These are phyloP conservation scores for Clausena lansium DNA, from an alignment of 345 rosid genomes.

Conservation along the genomic window DNA sequence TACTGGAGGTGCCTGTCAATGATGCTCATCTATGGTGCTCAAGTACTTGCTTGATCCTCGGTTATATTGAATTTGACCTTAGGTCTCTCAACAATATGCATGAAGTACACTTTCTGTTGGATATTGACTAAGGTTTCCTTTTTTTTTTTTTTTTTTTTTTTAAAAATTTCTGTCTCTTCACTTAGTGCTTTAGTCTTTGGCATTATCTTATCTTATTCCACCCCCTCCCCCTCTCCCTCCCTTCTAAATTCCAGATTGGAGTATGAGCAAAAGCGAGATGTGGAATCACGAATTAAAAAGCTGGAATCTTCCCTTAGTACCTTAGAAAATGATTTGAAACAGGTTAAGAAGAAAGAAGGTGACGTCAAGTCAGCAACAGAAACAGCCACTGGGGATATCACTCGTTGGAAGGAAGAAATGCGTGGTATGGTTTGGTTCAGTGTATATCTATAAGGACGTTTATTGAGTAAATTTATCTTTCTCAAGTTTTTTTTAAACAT, in stretches of 20 bases:
- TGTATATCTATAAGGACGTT: background rate
- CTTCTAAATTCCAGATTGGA: constrained; percentile 62
- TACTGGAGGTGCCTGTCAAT: background rate
- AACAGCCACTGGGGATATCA: constrained; percentile 58
- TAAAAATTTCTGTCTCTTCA: too few relatives aligned
- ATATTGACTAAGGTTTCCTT: background rate
- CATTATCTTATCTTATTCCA: background rate
- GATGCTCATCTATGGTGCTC: background rate
- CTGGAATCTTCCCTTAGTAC: constrained; percentile 67
- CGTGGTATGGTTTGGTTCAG: constrained; percentile 46
- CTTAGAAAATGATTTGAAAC: constrained; percentile 66
- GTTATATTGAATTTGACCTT: background rate
- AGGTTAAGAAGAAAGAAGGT: constrained; percentile 54
- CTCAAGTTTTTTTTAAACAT: constrained; percentile 1
- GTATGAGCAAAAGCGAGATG: constrained; percentile 90
- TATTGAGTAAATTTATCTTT: background rate
- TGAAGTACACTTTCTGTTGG: background rate
- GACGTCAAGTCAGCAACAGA: constrained; percentile 62
- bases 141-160: too few relatives aligned
- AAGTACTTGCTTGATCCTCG: background rate
- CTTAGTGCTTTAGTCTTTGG: background rate
- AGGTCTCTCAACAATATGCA: background rate
- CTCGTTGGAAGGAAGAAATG: constrained; percentile 71
- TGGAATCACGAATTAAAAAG: constrained; percentile 74
- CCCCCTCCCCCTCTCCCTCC: too few relatives aligned